Conservation (phyloP, 805 yeast genomes). For the Saccharomycopsis malanga region DNA sequence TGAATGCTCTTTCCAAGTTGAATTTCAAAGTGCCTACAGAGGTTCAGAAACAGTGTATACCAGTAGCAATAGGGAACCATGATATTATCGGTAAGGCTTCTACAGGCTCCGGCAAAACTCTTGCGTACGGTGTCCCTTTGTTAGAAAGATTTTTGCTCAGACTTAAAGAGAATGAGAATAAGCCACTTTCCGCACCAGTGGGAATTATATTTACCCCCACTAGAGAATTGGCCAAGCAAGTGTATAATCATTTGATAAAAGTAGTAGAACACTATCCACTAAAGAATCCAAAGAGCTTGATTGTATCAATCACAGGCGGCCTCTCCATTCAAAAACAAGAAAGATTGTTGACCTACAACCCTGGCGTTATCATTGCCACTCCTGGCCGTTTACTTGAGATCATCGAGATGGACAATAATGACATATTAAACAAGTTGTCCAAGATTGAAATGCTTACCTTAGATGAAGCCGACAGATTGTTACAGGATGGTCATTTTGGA, state of each 20-base stretch:
- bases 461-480: conserved; percentile 93
- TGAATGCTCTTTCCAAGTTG: conserved; percentile 53
- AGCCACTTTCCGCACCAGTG: conserved; percentile 40
- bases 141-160: conserved; percentile 52
- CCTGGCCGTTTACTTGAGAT: conserved; percentile 90
- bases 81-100: conserved; percentile 95
- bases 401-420: conserved; percentile 52
- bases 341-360: conserved; percentile 56
- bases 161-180: conserved; percentile 22
- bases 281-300: conserved; percentile 44
- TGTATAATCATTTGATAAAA: conserved; percentile 64
- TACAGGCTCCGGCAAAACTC: conserved; percentile 96
- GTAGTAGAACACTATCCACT: conserved; percentile 36
- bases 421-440: conserved; percentile 35
- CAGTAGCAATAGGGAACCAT: conserved; percentile 60
- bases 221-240: conserved; percentile 93
- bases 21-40: conserved; percentile 71
- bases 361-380: conserved; percentile 81
- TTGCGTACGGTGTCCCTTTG: conserved; percentile 92
- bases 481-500: conserved; percentile 94
- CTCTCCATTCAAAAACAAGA: conserved; percentile 90
- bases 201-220: conserved; percentile 92
- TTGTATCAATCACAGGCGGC: conserved; percentile 88
- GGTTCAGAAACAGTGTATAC: conserved; percentile 72
- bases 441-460: conserved; percentile 51